Evolutionary conservation across 2,329 filamentous ascomycete species (phyloP).

Genomic region (Apiospora pterosperma): DNA sequence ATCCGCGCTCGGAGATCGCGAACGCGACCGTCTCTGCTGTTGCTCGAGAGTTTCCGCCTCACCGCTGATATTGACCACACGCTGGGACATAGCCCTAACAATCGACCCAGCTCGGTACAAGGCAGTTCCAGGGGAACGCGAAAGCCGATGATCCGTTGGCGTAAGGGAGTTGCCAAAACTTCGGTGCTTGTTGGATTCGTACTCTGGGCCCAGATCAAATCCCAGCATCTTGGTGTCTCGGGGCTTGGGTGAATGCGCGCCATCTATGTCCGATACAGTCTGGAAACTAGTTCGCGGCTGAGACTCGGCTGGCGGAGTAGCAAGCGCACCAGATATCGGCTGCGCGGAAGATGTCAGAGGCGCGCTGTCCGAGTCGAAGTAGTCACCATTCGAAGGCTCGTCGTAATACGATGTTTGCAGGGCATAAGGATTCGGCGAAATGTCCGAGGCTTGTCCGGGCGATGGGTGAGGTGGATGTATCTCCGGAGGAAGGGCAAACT

Average conservation of each 20-base stretch:
- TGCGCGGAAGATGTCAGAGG: slow-evolving; percentile 55
- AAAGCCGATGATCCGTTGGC: slow-evolving; percentile 50
- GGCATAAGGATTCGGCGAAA: slow-evolving; percentile 26
- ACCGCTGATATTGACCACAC: slow-evolving; percentile 95
- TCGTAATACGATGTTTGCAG: slow-evolving; percentile 39
- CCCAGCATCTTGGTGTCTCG: slow-evolving; percentile 53
- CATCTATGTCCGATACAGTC: slow-evolving; percentile 49
- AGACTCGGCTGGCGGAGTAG: slow-evolving; percentile 35
- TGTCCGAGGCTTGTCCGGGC: slow-evolving; percentile 19
- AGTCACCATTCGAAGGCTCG: slow-evolving; percentile 35
- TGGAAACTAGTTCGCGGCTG: slow-evolving; percentile 54
- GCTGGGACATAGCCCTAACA: slow-evolving; percentile 86
- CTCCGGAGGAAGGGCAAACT: slow-evolving; percentile 53
- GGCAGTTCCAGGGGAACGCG: slow-evolving; percentile 60
- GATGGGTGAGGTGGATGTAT: slow-evolving; percentile 32
- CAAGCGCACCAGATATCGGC: slow-evolving; percentile 50
- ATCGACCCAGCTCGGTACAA: slow-evolving; percentile 70
- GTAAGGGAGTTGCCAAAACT: slow-evolving; percentile 56
- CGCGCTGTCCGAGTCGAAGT: slow-evolving; percentile 54
- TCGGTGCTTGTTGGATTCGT: slow-evolving; percentile 45
- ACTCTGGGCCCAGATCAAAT: slow-evolving; percentile 55
- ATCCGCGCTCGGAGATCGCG: slow-evolving; percentile 49
- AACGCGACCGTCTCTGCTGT: slow-evolving; percentile 60
- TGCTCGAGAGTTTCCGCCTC: slow-evolving; percentile 82
- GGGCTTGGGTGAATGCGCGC: slow-evolving; percentile 49